Base-by-base conservation (phyloP, 768 basidiomycete genomes). In the Lactifluus pinguis region DNA sequence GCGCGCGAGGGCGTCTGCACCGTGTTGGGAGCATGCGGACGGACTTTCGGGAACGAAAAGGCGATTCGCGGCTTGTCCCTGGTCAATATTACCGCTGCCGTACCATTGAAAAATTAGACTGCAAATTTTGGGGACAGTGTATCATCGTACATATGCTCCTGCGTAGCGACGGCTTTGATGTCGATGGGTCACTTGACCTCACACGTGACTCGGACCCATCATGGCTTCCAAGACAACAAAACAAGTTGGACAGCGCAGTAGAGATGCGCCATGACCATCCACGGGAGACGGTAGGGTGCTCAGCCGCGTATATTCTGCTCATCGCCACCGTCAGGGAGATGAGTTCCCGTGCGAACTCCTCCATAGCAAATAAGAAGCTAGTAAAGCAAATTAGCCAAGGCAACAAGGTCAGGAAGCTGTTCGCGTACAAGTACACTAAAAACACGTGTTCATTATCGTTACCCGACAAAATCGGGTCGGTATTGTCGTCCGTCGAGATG, bases 341-440 rank as follows among this genome's bases (percentile, higher is more conserved):
- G 53, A 95, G 72, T 71, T 98, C 95, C 60, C 81, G 77, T 8
- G 91, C 82, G 70, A 98, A 98, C 69, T 98, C 97, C 73, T 99
- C 93, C 48, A 98, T 71, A 0, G 93, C 95, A 73, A 98, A 99
- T 65, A 97, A 88, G 73, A 95, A 98, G 76, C 94, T 97, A 64
- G 14, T 36, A 36, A 32, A 19, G 5, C 44, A 44, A 7, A 30
- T 67, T 42, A 61, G 55, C 59, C 14, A 58, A 32, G 11, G 4
- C 45, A 47, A 47, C n/a, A 13, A 25, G 32, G n/a, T n/a, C n/a
- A n/a, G n/a, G n/a, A n/a, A n/a, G n/a, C n/a, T n/a, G n/a, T n/a
- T n/a, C n/a, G n/a, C n/a, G n/a, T n/a, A n/a, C n/a, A n/a, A n/a
- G n/a, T n/a, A n/a, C n/a, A n/a, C n/a, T n/a, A n/a, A n/a, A n/a